Conservation (phyloP, 345 rosid species). For the Gossypium ekmanianum region DNA sequence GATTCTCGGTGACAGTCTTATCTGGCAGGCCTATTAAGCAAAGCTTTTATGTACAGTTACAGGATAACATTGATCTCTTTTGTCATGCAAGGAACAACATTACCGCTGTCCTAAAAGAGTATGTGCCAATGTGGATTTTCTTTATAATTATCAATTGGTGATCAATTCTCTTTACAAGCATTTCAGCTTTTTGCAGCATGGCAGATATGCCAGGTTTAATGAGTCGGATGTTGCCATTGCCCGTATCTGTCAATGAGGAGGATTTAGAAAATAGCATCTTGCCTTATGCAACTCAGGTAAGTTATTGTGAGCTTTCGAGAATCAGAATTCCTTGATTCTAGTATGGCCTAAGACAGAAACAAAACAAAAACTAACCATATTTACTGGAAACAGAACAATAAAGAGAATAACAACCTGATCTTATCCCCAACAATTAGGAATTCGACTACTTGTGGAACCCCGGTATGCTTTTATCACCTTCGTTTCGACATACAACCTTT, state of each 20-base stretch:
- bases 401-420: background rate
- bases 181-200: constrained; percentile 52
- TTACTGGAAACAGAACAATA: background rate
- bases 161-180: background rate
- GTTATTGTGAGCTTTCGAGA: background rate
- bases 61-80: constrained; percentile 76
- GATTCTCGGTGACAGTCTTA: background rate
- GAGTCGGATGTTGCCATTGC: constrained; percentile 89
- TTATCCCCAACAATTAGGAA: background rate
- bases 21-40: constrained; percentile 9
- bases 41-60: constrained; percentile 52
- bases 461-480: background rate
- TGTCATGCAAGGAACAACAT: constrained; percentile 64
- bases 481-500: background rate
- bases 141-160: constrained; percentile 17
- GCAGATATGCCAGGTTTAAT: constrained; percentile 73
- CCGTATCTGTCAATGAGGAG: constrained; percentile 54
- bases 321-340: background rate
- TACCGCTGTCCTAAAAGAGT: constrained; percentile 65
- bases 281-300: constrained; percentile 52
- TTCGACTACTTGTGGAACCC: background rate
- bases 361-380: background rate
- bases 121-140: constrained; percentile 28
- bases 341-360: background rate
- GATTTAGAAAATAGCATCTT: constrained; percentile 61